These are phyloP conservation scores for Thelephora ganbajun DNA, from an alignment of 768 basidiomycete genomes.

Conservation along the genomic window DNA sequence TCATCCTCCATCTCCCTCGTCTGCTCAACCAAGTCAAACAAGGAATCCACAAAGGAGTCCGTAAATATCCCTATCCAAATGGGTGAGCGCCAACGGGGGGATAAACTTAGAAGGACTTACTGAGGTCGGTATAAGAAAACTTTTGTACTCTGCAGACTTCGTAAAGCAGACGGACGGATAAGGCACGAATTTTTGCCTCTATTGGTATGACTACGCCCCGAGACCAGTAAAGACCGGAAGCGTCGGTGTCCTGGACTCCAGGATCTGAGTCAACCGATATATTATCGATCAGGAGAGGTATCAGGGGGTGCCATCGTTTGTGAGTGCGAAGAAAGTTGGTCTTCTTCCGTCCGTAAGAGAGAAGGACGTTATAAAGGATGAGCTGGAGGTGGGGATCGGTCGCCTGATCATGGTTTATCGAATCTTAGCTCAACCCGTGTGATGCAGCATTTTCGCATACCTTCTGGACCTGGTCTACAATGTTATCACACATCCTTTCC, in stretches of 20 bases:
- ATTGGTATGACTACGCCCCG: constrained; percentile 44
- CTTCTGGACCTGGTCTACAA: constrained; percentile 52
- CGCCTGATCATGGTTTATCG: constrained; percentile 27
- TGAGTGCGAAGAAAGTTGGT: constrained; percentile 61
- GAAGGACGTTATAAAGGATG: constrained; percentile 66
- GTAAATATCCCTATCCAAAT: constrained; percentile 51
- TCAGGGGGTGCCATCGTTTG: constrained; percentile 70
- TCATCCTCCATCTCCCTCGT: constrained; percentile 84
- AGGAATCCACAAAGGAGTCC: constrained; percentile 72
- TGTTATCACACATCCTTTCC: constrained; percentile 77
- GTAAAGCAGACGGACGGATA: constrained; percentile 69
- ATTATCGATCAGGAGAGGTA: constrained; percentile 78
- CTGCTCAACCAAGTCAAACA: constrained; percentile 90
- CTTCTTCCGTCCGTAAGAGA: constrained; percentile 59
- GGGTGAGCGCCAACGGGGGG: background rate
- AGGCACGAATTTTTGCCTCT: constrained; percentile 64
- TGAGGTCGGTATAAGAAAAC: constrained; percentile 60
- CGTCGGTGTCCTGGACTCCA: constrained; percentile 43
- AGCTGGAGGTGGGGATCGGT: constrained; percentile 79
- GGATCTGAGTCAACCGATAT: constrained; percentile 71
- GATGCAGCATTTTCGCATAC: constrained; percentile 26
- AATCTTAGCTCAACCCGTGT: background rate
- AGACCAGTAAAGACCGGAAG: constrained; percentile 23
- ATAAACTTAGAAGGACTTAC: constrained; percentile 28
- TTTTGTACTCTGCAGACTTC: constrained; percentile 91